Percentiles rank a stretch among this genome's conserved stretches.
These are phyloP conservation scores for Dalbergia cultrata DNA, from an alignment of 306 rosid species.

Conservation along the genomic window DNA sequence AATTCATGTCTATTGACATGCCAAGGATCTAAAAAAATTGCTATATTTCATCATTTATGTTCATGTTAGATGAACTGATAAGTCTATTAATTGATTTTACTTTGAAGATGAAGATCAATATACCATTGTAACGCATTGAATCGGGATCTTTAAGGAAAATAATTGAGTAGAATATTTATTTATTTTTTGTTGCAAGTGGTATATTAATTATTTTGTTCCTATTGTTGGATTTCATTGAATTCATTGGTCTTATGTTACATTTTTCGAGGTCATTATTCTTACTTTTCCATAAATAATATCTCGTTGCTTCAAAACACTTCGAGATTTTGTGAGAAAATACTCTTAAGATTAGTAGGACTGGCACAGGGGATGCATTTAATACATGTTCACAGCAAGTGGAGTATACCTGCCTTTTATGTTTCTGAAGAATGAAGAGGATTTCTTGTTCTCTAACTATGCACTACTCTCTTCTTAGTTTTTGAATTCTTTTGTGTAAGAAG, in stretches of 20 bases:
- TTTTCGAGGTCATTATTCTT: background rate
- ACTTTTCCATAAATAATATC: background rate
- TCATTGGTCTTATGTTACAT: background rate
- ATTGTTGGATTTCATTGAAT: no score
- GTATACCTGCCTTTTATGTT: constrained; percentile 5
- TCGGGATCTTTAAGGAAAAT: no score
- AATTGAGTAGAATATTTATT: no score
- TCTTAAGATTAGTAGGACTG: background rate
- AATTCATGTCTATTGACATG: constrained; percentile 1
- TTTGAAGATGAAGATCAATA: background rate
- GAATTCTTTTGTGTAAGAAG: background rate
- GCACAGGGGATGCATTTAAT: no score
- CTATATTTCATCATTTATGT: constrained; percentile 1
- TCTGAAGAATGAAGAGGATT: constrained; percentile 3
- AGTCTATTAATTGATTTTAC: background rate
- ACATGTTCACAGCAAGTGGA: background rate
- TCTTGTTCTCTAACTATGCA: constrained; percentile 4
- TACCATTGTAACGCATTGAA: background rate
- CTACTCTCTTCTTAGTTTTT: constrained; percentile 1
- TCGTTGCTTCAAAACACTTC: background rate
- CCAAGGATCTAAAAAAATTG: constrained; percentile 4
- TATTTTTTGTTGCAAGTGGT: no score
- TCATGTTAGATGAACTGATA: background rate
- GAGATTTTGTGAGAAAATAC: background rate
- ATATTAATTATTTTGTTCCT: no score